Evolutionary conservation across 331 rosid species (phyloP), one percentile per base, ranked within the genome.

Genomic region (Rosa hybrid): DNA sequence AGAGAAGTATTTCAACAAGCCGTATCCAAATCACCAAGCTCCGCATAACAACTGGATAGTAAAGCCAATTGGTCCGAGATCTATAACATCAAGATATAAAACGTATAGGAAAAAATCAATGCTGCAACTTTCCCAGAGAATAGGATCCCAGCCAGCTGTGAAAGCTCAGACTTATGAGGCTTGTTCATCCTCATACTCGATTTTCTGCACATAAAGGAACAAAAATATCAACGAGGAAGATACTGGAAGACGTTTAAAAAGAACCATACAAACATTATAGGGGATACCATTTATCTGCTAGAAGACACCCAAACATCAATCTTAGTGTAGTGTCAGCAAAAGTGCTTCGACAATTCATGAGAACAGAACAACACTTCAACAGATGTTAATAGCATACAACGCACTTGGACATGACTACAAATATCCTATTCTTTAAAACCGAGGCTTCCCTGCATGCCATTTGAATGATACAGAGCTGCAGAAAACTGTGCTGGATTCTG

Each of bases 171-270:
- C 64, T 86, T 90, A 86, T 11, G 85, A 77, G 64, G 82, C 84
- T 81, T 83, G 69, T 86, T 89, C 90, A 0, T 78, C 84, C 79
- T 72, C 73, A 34, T 84, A 25, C 59, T 76, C 83, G 12, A 83
- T 78, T 85, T 92, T 89, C 97, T 92, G 90, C 87, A 78, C 38
- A 78, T 68, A 41, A 38, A 68, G 16, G 60, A 75, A 73, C 14
- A 7, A 41, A 17, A 68, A 18, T 21, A 77, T 51, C 78, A 57
- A 56, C 41, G 20, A 74, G 25, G 48, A 64, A 80, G 48, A 41
- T 38, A 54, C 72, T n/a, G 46, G 45, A 39, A 83, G 62, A 41
- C 6, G 69, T 63, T 68, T 14, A 77, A 50, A 60, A 54, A 17
- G n/a, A 53, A 59, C 13, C 30, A 72, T n/a, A 6, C 20, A 39